Evolutionary conservation across 129 eudicot genomes (phyloP), one percentile per base, ranked within the genome.

Genomic region (Heracleum sosnowskyi): DNA sequence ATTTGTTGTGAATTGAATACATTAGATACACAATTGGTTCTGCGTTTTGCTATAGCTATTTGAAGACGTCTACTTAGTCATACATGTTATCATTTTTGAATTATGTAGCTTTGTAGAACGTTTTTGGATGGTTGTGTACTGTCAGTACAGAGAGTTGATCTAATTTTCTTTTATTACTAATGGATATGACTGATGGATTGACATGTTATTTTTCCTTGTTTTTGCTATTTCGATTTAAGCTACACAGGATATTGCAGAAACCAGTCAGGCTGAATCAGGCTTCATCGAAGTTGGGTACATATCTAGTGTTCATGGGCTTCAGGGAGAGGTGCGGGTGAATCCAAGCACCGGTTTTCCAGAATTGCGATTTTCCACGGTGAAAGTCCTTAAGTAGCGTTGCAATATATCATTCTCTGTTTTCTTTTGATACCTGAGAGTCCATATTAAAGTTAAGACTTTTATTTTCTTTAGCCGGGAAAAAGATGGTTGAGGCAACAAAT

Each of bases 241-340:
- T 86, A 83, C 91, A 17, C 83, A 79, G 77, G 93, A 87, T 83
- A 45, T 88, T 62, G 87, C 80, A 45, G 89, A 89, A 79, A 85
- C 88, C 68, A 80, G 78, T 81, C 69, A 79, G 79, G 71, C 76
- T 3, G 88, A 80, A 39, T 72, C 85, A 31, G 86, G 77, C 28
- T 91, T 90, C 90, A 86, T 95, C 44, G 96, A 95, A 77, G 81
- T 89, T 88, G 98, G 97, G 77, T 90, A 91, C 81, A 84, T 95
- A 75, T 89, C 77, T 68, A 85, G 93, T 78, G 96, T 90, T 60
- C 98, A 95, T 75, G 97, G 98, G 75, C 82, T 95, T 79, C 88
- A 90, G 77, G 98, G 98, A 82, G 97, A 95, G 84, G 90, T 95
- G 69, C 91, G 93, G 17, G 92, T 95, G 78, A 91, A 90, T 78